These are phyloP conservation scores for Allium fistulosum DNA, from an alignment of 106 monocot species.

Conservation along the genomic window DNA sequence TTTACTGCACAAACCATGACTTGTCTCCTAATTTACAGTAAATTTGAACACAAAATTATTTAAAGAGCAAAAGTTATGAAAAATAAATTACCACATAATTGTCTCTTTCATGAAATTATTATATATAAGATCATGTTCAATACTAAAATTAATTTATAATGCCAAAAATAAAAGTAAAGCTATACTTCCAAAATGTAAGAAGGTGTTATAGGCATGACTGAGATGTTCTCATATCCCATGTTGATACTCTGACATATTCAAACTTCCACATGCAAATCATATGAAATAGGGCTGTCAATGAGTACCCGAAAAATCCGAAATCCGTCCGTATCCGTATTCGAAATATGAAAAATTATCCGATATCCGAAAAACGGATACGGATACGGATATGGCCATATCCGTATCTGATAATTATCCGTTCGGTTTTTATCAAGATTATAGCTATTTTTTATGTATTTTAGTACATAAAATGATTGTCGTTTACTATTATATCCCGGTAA, in stretches of 20 bases:
- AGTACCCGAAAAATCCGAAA: no score
- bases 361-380: no score
- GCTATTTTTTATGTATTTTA: no score
- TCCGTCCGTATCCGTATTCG: no score
- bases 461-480: no score
- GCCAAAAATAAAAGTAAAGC: background rate
- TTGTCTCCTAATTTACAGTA: background rate
- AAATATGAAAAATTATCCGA: no score
- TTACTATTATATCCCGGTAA: no score
- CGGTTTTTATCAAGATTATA: no score
- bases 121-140: background rate
- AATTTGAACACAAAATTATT: background rate
- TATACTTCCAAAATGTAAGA: background rate
- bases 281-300: no score
- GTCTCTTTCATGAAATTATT: background rate
- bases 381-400: no score
- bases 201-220: conserved; percentile 1
- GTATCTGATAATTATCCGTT: no score
- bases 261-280: background rate
- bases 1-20: background rate
- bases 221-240: conserved; percentile 1
- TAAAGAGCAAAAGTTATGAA: background rate
- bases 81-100: background rate
- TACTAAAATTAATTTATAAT: background rate
- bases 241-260: conserved; percentile 11